A percentile compares a stretch with the other conserved stretches of the same genome.
Evolutionary conservation across 1,139 yeast genomes (phyloP).

Genomic region (Wickerhamiella infanticola): DNA sequence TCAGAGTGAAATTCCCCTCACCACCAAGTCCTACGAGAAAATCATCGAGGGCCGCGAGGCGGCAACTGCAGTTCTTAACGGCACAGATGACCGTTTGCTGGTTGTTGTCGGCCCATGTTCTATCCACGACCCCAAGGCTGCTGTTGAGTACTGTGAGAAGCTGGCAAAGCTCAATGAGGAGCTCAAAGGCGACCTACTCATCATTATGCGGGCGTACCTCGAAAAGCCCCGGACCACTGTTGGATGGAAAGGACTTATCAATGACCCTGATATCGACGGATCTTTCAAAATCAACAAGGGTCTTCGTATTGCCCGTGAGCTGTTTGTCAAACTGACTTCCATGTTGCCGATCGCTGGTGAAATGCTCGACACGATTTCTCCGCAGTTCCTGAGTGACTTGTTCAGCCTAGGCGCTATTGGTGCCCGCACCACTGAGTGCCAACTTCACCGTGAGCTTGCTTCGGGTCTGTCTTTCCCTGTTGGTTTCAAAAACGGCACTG

Average conservation of each 20-base stretch:
- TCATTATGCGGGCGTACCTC: conserved; percentile 93
- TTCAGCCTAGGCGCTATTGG: conserved; percentile 94
- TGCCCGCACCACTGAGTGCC: conserved; percentile 95
- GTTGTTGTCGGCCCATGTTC: conserved; percentile 95
- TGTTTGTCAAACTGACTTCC: conserved; percentile 71
- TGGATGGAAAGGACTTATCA: conserved; percentile 96
- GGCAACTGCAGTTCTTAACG: conserved; percentile 54
- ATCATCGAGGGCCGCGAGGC: conserved; percentile 66
- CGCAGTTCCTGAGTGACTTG: conserved; percentile 81
- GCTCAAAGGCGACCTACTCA: conserved; percentile 57
- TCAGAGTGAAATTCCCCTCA: conserved; percentile 74
- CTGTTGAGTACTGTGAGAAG: conserved; percentile 67
- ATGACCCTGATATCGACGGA: conserved; percentile 93
- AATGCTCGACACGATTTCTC: conserved; percentile 94
- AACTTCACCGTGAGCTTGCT: conserved; percentile 88
- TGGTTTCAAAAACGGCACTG: conserved; percentile 95
- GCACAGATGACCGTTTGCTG: conserved; percentile 64
- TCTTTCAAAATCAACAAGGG: conserved; percentile 93
- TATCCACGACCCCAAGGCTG: conserved; percentile 86
- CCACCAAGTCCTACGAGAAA: conserved; percentile 40
- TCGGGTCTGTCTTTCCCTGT: conserved; percentile 94
- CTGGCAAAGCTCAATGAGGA: conserved; percentile 45
- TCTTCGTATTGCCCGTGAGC: conserved; percentile 68
- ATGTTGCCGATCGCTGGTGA: conserved; percentile 87
- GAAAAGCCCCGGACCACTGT: conserved; percentile 98